Base-by-base conservation (phyloP, 768 basidiomycete genomes). In the Pisolithus microcarpus region DNA sequence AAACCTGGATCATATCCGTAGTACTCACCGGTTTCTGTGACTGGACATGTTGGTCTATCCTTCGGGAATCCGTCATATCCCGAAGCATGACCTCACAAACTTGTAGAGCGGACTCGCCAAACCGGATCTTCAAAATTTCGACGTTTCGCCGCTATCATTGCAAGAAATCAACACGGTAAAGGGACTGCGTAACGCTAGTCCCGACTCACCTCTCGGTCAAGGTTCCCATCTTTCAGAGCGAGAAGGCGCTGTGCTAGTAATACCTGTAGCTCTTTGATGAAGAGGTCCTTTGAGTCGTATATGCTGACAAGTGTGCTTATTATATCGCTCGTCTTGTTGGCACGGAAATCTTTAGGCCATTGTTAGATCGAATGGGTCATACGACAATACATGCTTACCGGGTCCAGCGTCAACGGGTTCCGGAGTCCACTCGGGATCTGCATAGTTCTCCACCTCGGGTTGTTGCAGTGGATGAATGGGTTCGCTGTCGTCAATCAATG, bases 81-180 rank as follows among this genome's bases (percentile, higher is more conserved):
- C 84, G 89, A 62, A 98, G 72, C 96, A 99, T 98, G 49, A 99
- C 93, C 64, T 98, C 95, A 72, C 94, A 97, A 5, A 92, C 88
- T 65, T 96, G 92, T 50, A 99, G 68, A 2, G 92, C 84, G 1
- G 84, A 76, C 60, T 98, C 96, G 19, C 96, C 96, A 60, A 99
- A 99, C 3, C 96, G 85, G 50, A 94, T 79, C 72, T 98, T 98
- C 54, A 99, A 71, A 39, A 94, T 89, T 66, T 96, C 94, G 53
- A 98, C 82, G 60, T 91, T 96, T 21, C 87, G 79, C 18, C 94
- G 82, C 92, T 98, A 59, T 34, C 34, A 34, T 34, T 15, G 34
- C 34, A 15, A 34, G 3, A 26, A 26, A 7, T 13, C 7, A 26
- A 7, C 24, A 19, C 7, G 21, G 26, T 44, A 15, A 7, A 13